These are phyloP conservation scores for Oidiodendron maius DNA, from an alignment of 495 filamentous ascomycete species.

Conservation along the genomic window DNA sequence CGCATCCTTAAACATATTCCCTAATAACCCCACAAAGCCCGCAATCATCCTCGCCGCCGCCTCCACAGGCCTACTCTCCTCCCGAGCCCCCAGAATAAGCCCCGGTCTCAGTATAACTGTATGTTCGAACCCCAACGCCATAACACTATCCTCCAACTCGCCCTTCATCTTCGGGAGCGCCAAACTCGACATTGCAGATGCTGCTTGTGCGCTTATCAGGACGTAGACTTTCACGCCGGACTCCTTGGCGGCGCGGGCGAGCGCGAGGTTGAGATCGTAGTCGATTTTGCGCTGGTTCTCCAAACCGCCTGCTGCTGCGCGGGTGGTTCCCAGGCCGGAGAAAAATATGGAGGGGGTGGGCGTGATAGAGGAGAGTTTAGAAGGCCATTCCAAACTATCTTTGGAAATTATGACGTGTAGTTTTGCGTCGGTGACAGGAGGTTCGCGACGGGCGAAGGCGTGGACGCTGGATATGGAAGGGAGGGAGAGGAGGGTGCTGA, in stretches of 20 bases:
- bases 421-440: slow-evolving; percentile 29
- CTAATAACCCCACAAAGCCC: slow-evolving; percentile 42
- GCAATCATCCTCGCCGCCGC: slow-evolving; percentile 40
- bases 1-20: slow-evolving; percentile 47
- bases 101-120: slow-evolving; percentile 65
- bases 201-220: slow-evolving; percentile 17
- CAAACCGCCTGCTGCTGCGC: slow-evolving; percentile 49
- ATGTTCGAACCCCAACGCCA: slow-evolving; percentile 59
- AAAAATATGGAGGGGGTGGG: slow-evolving; percentile 51
- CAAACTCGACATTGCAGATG: slow-evolving; percentile 14
- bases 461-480: slow-evolving; percentile 17
- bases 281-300: slow-evolving; percentile 57
- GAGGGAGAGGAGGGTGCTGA: slow-evolving; percentile 38
- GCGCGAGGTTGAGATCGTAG: slow-evolving; percentile 52
- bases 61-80: slow-evolving; percentile 47
- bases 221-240: slow-evolving; percentile 50
- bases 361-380: slow-evolving; percentile 36
- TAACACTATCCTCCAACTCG: slow-evolving; percentile 64
- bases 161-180: slow-evolving; percentile 59
- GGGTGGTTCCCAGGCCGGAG: slow-evolving; percentile 53
- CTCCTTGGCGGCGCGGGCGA: slow-evolving; percentile 52
- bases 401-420: slow-evolving; percentile 29
- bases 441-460: slow-evolving; percentile 33
- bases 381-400: slow-evolving; percentile 40
- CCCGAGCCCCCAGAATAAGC: slow-evolving; percentile 54